Conservation (phyloP, 208 protist species). For the Trypanosomatidae sp. region DNA sequence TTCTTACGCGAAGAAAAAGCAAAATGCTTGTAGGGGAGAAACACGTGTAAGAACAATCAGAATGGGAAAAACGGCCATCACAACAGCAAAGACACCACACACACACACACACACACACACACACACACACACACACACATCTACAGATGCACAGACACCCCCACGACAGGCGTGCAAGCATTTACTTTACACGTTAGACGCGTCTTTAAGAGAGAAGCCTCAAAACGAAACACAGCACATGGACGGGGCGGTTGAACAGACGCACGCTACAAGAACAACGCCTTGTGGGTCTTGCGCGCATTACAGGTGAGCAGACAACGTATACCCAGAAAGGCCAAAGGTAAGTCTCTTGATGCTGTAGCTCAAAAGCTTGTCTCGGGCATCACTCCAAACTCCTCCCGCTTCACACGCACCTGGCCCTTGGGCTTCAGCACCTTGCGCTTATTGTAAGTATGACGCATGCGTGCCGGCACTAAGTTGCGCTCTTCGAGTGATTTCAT, state of each 20-base stretch:
- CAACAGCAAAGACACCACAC: background rate
- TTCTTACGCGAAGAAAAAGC: background rate
- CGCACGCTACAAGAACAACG: too few species aligned
- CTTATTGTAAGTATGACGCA: conserved; percentile 90
- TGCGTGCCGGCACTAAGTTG: conserved; percentile 85
- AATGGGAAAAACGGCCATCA: background rate
- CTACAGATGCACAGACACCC: background rate
- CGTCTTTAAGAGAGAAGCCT: conserved; percentile 1
- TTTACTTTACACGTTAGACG: conserved; percentile 2
- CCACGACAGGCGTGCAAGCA: background rate
- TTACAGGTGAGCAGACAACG: background rate
- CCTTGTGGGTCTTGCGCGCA: background rate
- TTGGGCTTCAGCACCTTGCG: conserved; percentile 88
- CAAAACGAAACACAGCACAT: background rate
- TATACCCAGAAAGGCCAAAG: background rate
- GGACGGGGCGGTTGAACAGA: background rate
- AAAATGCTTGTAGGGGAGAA: background rate
- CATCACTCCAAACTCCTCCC: conserved; percentile 76
- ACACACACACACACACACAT: background rate
- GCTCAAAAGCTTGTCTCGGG: conserved; percentile 78
- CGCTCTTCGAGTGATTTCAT: conserved; percentile 93
- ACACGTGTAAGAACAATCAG: background rate
- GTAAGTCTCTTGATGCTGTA: background rate
- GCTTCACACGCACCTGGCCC: conserved; percentile 83
- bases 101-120: background rate